Percentiles rank a stretch among this genome's conserved stretches.
Conservation (phyloP, 805 yeast genomes). For the Yarrowia phangngaensis region DNA sequence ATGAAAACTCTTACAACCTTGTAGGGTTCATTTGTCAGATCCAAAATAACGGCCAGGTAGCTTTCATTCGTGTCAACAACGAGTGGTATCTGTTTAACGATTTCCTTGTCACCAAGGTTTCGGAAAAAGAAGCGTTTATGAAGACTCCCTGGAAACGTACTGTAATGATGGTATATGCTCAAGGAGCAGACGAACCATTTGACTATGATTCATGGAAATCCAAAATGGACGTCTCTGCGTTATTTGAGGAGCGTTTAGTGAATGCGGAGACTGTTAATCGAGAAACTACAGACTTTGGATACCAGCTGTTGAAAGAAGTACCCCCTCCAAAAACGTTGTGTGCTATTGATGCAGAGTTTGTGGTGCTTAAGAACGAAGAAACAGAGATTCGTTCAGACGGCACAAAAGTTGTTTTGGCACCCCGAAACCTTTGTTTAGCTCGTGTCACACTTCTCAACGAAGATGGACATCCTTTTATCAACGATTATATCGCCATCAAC, state of each 20-base stretch:
- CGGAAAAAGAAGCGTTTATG: slow-evolving; percentile 74
- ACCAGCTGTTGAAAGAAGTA: slow-evolving; percentile 69
- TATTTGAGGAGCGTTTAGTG: slow-evolving; percentile 73
- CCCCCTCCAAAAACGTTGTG: slow-evolving; percentile 72
- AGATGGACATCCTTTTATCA: slow-evolving; percentile 77
- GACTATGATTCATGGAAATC: slow-evolving; percentile 49
- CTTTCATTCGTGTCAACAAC: slow-evolving; percentile 34
- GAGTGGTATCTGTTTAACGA: slow-evolving; percentile 87
- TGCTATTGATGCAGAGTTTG: slow-evolving; percentile 97
- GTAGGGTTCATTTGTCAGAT: slow-evolving; percentile 41
- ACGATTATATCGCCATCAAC: slow-evolving; percentile 80
- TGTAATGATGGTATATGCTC: slow-evolving; percentile 61
- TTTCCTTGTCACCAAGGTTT: slow-evolving; percentile 73
- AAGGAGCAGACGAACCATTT: slow-evolving; percentile 38
- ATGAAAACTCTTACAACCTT: slow-evolving; percentile 33
- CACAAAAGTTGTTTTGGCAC: slow-evolving; percentile 60
- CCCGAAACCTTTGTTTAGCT: slow-evolving; percentile 74
- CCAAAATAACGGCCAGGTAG: slow-evolving; percentile 39
- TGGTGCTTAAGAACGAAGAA: slow-evolving; percentile 70
- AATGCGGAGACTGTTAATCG: slow-evolving; percentile 49
- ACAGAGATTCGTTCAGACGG: slow-evolving; percentile 77
- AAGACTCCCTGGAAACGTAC: slow-evolving; percentile 81
- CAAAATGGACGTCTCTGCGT: slow-evolving; percentile 56
- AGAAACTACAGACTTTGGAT: slow-evolving; percentile 56
- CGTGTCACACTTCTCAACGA: slow-evolving; percentile 77